Evolutionary conservation across 1,284 basidiomycete species (phyloP).

Genomic region (Tylopilus sp.): DNA sequence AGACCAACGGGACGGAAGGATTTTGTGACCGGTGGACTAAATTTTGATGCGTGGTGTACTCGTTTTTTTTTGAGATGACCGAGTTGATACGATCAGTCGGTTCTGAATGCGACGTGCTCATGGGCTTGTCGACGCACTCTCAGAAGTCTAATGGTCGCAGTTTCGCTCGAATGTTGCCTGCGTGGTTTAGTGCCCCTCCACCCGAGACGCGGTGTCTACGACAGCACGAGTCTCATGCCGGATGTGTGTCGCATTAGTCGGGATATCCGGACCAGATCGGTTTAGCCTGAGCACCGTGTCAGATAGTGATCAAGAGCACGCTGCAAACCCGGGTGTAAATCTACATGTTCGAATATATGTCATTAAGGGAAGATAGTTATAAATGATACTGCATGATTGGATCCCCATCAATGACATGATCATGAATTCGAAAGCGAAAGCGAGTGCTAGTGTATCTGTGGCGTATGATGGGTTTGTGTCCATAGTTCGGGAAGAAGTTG

Average conservation of each 20-base stretch:
- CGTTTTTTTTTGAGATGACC: not conserved
- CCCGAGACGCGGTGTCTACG: too few relatives aligned
- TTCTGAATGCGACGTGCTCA: too few relatives aligned
- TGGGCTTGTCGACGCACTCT: too few relatives aligned
- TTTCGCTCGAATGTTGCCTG: too few relatives aligned
- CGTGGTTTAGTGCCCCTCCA: too few relatives aligned
- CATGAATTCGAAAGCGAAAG: slow-evolving; percentile 24
- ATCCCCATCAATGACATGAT: slow-evolving; percentile 22
- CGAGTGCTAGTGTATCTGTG: slow-evolving; percentile 15
- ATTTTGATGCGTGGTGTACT: not conserved
- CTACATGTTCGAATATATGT: slow-evolving; percentile 16
- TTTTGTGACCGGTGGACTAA: slow-evolving; percentile 60
- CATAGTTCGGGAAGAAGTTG: slow-evolving; percentile 2
- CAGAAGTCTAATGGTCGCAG: too few relatives aligned
- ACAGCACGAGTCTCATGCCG: too few relatives aligned
- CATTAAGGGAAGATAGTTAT: slow-evolving; percentile 29
- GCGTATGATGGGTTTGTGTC: slow-evolving; percentile 11
- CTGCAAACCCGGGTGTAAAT: not conserved
- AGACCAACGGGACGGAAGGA: slow-evolving; percentile 69
- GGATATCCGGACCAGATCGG: not conserved
- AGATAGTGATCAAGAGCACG: too few relatives aligned
- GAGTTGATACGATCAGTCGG: not conserved
- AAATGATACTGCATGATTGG: slow-evolving; percentile 32
- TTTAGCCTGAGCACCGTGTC: too few relatives aligned
- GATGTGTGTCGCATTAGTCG: too few relatives aligned